phyloP scores from a whole-genome alignment of 495 filamentous ascomycete species.

The Neurospora discreta region DNA sequence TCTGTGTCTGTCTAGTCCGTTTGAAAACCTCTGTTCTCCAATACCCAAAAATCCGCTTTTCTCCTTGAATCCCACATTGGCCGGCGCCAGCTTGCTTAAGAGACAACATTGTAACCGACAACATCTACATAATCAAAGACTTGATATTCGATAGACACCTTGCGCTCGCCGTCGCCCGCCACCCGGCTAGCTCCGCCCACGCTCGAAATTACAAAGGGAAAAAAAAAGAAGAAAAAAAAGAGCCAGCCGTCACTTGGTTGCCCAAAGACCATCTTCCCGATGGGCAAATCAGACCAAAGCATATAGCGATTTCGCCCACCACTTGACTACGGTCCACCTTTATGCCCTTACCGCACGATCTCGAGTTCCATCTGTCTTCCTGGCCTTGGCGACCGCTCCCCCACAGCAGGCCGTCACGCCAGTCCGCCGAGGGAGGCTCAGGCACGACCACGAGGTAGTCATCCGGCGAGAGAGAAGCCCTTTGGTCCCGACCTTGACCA shows the following conservation, averaged over 20 bases:
- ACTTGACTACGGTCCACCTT: neutral
- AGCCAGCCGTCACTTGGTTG: neutral
- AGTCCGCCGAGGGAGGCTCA: neutral
- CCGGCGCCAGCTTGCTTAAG: neutral
- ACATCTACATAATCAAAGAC: neutral
- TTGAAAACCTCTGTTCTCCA: slow-evolving; percentile 18
- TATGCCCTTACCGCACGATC: neutral
- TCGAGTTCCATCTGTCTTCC: neutral
- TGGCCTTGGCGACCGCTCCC: neutral
- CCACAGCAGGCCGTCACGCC: neutral
- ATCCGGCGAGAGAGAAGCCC: neutral
- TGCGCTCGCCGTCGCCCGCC: neutral
- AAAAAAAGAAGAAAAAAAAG: too few species aligned
- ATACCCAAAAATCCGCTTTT: slow-evolving; percentile 23
- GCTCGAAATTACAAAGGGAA: neutral
- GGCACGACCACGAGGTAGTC: neutral
- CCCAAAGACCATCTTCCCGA: neutral
- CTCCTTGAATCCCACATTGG: slow-evolving; percentile 7
- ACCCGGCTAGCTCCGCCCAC: neutral
- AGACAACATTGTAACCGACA: neutral
- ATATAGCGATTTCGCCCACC: neutral
- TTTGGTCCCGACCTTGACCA: neutral
- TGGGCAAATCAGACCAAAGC: neutral
- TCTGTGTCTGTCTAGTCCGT: neutral
- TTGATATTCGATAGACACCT: neutral